Evolutionary conservation across 2,329 filamentous ascomycete species (phyloP).

Genomic region (Stemphylium lycopersici): DNA sequence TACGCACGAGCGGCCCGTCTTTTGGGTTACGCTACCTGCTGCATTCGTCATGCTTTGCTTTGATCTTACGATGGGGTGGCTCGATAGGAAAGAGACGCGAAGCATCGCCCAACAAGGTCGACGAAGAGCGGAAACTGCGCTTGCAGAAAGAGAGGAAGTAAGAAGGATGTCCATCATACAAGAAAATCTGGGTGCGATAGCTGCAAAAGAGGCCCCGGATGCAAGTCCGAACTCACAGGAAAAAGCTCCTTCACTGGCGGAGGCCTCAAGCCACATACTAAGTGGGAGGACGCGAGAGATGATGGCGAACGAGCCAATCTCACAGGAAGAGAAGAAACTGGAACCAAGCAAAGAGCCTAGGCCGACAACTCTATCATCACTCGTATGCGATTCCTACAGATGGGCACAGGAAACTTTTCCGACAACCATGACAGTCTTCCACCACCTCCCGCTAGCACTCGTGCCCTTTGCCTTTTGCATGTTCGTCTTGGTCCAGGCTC

Average conservation of each 20-base stretch:
- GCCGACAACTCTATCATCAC: constrained; percentile 61
- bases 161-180: constrained; percentile 31
- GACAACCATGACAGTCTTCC: constrained; percentile 68
- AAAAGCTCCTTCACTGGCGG: constrained; percentile 11
- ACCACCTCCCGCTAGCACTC: constrained; percentile 70
- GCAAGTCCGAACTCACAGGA: constrained; percentile 12
- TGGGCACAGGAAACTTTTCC: constrained; percentile 75
- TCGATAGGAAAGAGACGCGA: constrained; percentile 66
- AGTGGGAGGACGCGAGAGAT: constrained; percentile 7
- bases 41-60: constrained; percentile 72
- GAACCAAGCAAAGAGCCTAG: constrained; percentile 4
- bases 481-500: constrained; percentile 75
- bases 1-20: constrained; percentile 63
- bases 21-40: constrained; percentile 72
- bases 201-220: background rate
- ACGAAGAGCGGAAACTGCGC: constrained; percentile 54
- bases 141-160: constrained; percentile 41
- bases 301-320: background rate
- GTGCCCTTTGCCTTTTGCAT: constrained; percentile 75
- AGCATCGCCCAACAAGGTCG: constrained; percentile 65
- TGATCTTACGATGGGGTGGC: constrained; percentile 70
- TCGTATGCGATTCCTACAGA: constrained; percentile 53
- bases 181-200: constrained; percentile 12
- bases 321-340: constrained; percentile 12
- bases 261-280: constrained; percentile 2